Conservation (phyloP, 306 rosid genomes). For the Rosa rugosa region DNA sequence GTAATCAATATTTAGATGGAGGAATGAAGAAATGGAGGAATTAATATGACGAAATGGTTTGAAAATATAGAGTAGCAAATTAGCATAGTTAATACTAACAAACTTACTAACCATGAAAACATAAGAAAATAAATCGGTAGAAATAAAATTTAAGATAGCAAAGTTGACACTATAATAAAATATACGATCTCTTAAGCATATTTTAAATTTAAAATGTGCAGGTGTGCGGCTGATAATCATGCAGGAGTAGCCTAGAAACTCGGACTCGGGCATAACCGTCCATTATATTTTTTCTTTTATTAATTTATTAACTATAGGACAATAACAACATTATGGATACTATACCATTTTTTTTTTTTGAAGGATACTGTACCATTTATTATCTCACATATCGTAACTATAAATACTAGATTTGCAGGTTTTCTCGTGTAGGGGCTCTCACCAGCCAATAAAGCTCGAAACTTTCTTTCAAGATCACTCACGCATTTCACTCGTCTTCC, state of each 20-base stretch:
- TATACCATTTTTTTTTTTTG: too few species aligned
- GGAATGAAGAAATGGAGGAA: too few species aligned
- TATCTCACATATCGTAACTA: not conserved
- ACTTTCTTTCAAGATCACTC: slow-evolving; percentile 38
- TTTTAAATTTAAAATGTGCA: too few species aligned
- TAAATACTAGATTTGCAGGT: slow-evolving; percentile 24
- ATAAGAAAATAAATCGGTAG: too few species aligned
- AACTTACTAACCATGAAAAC: too few species aligned
- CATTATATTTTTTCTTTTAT: not conserved
- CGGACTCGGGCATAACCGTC: slow-evolving; percentile 1
- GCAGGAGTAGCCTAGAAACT: not conserved
- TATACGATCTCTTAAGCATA: too few species aligned
- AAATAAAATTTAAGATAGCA: too few species aligned
- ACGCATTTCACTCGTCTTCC: slow-evolving; percentile 41
- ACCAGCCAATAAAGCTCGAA: slow-evolving; percentile 49
- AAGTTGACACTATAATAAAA: too few species aligned
- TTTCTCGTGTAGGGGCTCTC: slow-evolving; percentile 62
- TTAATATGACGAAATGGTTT: too few species aligned
- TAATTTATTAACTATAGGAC: not conserved
- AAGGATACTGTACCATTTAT: not conserved
- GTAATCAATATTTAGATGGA: too few species aligned
- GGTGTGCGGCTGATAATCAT: not conserved
- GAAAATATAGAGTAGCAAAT: too few species aligned
- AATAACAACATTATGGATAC: not conserved
- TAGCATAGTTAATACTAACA: too few species aligned